Evolutionary conservation across 139 green algal species (phyloP), one percentile per base, ranked within the genome.

Genomic region (Chlamydomonas schloesseri): DNA sequence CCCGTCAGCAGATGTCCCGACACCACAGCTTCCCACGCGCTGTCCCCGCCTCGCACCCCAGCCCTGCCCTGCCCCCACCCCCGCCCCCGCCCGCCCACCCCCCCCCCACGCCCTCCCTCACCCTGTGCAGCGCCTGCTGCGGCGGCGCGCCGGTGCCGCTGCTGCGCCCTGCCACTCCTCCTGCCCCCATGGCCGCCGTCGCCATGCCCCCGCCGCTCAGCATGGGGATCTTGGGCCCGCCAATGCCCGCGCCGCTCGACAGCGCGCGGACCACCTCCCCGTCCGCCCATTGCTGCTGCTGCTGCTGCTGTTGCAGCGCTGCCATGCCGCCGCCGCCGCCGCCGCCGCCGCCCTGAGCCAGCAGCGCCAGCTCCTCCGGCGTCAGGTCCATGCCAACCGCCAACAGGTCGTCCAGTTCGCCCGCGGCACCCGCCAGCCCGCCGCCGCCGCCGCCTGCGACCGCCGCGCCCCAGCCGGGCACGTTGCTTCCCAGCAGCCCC

Each of bases 351-450:
- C 71, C 42, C 31, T 50, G 53, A 3, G 20, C 36, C 67, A 85
- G 64, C 67, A 76, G 26, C 37, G 17, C 4, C 67, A 85, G n/a
- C 31, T 85, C 79, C 65, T 77, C 67, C 37, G 64, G 21, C n/a
- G n/a, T 76, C 46, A 85, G 31, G 31, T 85, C 79, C 79, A 85
- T 50, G 10, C 67, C 79, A 47, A 85, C 21, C 1, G 23, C 50
- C 65, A 85, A 21, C 47, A 85, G 33, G 5, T 85, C 79, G 3
- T 85, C 79, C n/a, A 85, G 11, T 10, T 76, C 79, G 13, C 15
- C 73, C 3, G 31, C 20, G 20, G 29, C 20, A 2, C n/a, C n/a
- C 60, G 24, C 26, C 60, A 68, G 60, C 60, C 60, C 26, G 26
- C 26, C 60, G 60, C 11, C 5, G 47, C 72, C 47, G n/a, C n/a